Evolutionary conservation across 2,329 filamentous ascomycete genomes (phyloP), one percentile per base, ranked within the genome.

Genomic region (Colletotrichum costaricense): DNA sequence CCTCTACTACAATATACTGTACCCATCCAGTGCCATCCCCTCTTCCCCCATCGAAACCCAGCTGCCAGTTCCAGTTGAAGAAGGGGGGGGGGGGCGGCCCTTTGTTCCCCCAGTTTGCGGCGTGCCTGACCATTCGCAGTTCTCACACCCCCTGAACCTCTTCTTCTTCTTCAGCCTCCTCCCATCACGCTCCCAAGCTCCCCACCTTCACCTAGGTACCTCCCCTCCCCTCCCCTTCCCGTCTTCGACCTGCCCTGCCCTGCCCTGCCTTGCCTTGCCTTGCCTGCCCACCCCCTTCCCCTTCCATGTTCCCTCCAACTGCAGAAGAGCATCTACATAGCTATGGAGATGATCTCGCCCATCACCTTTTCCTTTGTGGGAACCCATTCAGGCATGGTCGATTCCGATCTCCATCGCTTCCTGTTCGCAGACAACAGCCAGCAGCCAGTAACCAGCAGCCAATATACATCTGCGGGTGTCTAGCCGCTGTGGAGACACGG

Each of bases 331-430:
- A 74, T 73, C 38, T 42, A 38, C 35, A 38, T 12, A 6, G 38
- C 14, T 35, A 35, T 35, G 33, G 33, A 35, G 33, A 42, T 42
- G 38, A 42, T 42, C 67, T 49, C 19, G 67, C 49, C 62, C 71
- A 72, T 74, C 67, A 58, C 67, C 14, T 72, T 67, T 73, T 73
- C 71, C 72, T 67, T 67, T 62, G 59, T 26, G 62, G 56, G 52
- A 55, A 35, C 16, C n/a, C 58, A 57, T 57, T 46, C 57, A 67
- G 70, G 24, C 28, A 63, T 16, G 30, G 63, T 22, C 56, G 6
- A 33, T 72, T 58, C 68, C 72, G 49, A 73, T 72, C 54, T 67
- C 49, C 35, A 33, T 72, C 57, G 30, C 30, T 33, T 72, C 57
- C 64, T 35, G 55, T 49, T 62, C 60, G 67, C 70, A 57, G 70